Conservation (phyloP, 1,139 yeast species). For the Sugiyamaella grinbergsii region DNA sequence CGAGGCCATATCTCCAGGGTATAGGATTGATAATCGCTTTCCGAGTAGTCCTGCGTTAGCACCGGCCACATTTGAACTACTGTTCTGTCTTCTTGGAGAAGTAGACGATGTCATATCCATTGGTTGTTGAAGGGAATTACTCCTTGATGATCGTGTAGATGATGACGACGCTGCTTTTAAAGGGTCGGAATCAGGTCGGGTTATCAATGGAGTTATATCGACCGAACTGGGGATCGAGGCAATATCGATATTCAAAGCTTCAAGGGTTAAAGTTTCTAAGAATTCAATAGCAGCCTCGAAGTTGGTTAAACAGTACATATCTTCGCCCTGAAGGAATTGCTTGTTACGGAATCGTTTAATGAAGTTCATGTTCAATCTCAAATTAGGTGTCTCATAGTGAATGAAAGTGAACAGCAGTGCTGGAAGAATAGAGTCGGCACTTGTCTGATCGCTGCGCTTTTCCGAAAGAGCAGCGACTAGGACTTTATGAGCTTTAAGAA, state of each 20-base stretch:
- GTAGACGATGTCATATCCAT: slow-evolving; percentile 9
- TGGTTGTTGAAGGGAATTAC: slow-evolving; percentile 27
- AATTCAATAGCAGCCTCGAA: slow-evolving; percentile 64
- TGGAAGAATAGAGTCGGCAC: slow-evolving; percentile 60
- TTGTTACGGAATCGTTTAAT: slow-evolving; percentile 59
- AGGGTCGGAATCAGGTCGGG: slow-evolving; percentile 28
- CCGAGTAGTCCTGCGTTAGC: slow-evolving; percentile 16
- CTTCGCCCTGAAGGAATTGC: slow-evolving; percentile 51
- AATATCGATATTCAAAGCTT: slow-evolving; percentile 42
- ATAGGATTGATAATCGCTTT: slow-evolving; percentile 27
- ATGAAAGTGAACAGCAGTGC: slow-evolving; percentile 54
- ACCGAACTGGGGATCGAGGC: slow-evolving; percentile 29
- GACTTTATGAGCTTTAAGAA: slow-evolving; percentile 46
- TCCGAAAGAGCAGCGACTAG: slow-evolving; percentile 43
- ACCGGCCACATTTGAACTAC: slow-evolving; percentile 8
- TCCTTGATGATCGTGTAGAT: slow-evolving; percentile 27
- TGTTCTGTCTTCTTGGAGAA: slow-evolving; percentile 18
- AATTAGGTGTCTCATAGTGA: slow-evolving; percentile 47
- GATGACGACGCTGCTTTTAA: slow-evolving; percentile 21
- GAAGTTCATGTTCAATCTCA: slow-evolving; percentile 55
- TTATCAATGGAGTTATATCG: slow-evolving; percentile 32
- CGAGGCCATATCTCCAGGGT: slow-evolving; percentile 36
- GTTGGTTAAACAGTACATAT: slow-evolving; percentile 62
- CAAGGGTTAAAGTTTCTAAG: slow-evolving; percentile 50
- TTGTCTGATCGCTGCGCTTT: slow-evolving; percentile 27